Conservation (phyloP, 2,329 filamentous ascomycete genomes). For the Lasiodiplodia sp. region DNA sequence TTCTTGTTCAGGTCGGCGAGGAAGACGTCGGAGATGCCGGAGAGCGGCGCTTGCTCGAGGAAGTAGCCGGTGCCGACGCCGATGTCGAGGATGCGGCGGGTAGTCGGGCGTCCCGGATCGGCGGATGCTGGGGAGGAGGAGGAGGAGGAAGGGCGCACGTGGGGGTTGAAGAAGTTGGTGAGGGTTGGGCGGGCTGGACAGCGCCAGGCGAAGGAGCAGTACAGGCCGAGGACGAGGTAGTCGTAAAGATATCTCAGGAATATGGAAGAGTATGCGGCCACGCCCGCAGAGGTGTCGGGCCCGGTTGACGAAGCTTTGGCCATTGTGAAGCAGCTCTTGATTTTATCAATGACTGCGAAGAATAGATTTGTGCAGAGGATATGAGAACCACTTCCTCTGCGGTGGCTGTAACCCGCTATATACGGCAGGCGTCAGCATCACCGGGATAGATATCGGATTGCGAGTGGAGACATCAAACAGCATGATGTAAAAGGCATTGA, state of each 20-base stretch:
- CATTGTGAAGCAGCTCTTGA: not conserved
- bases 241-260: conserved; percentile 31
- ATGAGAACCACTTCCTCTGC: not conserved
- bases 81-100: conserved; percentile 39
- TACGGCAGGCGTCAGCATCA: not conserved
- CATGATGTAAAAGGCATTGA: not conserved
- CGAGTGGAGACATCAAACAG: not conserved
- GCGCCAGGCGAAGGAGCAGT: conserved; percentile 39
- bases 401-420: not conserved
- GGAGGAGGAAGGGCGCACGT: not conserved
- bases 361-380: not conserved
- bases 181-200: conserved; percentile 35
- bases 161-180: conserved; percentile 37
- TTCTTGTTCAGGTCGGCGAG: conserved; percentile 39
- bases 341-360: not conserved
- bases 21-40: conserved; percentile 32
- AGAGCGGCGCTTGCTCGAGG: conserved; percentile 32
- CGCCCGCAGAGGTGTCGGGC: not conserved
- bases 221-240: conserved; percentile 34
- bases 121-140: not conserved
- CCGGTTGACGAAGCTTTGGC: not conserved
- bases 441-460: not conserved
- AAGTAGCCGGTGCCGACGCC: conserved; percentile 43
- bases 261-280: not conserved
- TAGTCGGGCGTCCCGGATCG: not conserved